These are phyloP conservation scores for Wickerhamomyces ciferrii DNA, from an alignment of 805 yeast species.

Conservation along the genomic window DNA sequence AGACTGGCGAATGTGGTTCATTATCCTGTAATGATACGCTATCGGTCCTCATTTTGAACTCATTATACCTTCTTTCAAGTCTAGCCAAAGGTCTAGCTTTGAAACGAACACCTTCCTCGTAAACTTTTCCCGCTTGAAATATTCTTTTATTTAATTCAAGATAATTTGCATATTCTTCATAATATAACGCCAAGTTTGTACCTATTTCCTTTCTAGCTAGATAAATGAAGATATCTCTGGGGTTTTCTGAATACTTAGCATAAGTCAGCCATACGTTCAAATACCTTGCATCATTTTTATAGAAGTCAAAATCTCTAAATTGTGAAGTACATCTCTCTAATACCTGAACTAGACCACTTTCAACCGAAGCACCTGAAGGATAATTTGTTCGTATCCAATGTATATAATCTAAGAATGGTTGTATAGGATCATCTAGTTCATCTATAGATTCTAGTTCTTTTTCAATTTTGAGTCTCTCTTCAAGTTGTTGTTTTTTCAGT, in stretches of 20 bases:
- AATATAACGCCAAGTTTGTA: constrained; percentile 55
- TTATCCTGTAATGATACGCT: constrained; percentile 15
- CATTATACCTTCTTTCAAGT: constrained; percentile 34
- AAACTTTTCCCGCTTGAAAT: constrained; percentile 55
- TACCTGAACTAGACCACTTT: constrained; percentile 59
- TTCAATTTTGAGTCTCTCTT: constrained; percentile 46
- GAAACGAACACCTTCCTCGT: constrained; percentile 47
- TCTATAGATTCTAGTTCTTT: constrained; percentile 40
- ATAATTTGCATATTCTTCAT: constrained; percentile 71
- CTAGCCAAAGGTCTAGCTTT: constrained; percentile 63
- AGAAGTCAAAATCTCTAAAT: constrained; percentile 59
- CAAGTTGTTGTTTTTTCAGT: constrained; percentile 21
- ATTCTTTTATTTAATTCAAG: constrained; percentile 45
- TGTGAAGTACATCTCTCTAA: constrained; percentile 69
- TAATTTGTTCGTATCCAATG: constrained; percentile 62
- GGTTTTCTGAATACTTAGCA: constrained; percentile 61
- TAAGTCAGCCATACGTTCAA: constrained; percentile 79
- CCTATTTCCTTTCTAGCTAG: constrained; percentile 74
- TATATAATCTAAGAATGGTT: constrained; percentile 67
- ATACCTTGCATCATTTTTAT: constrained; percentile 80
- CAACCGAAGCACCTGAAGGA: constrained; percentile 57
- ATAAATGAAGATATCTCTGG: constrained; percentile 65
- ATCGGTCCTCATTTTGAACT: constrained; percentile 37
- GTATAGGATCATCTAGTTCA: constrained; percentile 80
- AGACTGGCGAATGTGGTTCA: constrained; percentile 30